These are phyloP conservation scores for Poterioochromonas sp. DNA, from an alignment of 352 stramenopile species.

Conservation along the genomic window DNA sequence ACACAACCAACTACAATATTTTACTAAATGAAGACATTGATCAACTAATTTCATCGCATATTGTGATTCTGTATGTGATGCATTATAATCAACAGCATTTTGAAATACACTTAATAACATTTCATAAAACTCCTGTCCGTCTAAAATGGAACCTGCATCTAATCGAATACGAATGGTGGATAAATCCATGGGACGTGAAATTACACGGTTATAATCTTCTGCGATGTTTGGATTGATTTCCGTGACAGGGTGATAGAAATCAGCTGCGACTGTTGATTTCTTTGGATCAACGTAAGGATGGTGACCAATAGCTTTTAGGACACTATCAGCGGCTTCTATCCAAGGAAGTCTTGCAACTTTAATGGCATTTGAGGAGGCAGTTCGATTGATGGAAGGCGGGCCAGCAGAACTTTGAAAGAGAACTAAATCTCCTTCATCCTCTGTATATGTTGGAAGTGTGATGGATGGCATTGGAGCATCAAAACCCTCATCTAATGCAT, in stretches of 20 bases:
- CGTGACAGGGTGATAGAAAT: neutral
- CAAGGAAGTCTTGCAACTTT: neutral
- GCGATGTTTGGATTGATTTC: neutral
- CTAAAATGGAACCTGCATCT: neutral
- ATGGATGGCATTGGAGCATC: too few species aligned
- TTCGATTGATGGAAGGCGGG: too few species aligned
- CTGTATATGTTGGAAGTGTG: too few species aligned
- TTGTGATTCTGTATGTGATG: neutral
- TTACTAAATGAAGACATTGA: neutral
- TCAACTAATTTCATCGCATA: neutral
- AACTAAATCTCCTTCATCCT: too few species aligned
- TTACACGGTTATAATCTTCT: neutral
- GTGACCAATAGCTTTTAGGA: neutral
- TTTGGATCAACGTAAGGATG: constrained; percentile 3
- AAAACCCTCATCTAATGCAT: too few species aligned
- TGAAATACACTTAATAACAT: neutral
- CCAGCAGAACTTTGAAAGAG: too few species aligned
- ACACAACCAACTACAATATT: neutral
- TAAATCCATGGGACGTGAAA: constrained; percentile 5
- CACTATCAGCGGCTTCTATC: neutral
- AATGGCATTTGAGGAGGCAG: too few species aligned
- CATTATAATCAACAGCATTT: constrained; percentile 7
- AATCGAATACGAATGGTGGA: neutral
- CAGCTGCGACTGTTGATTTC: neutral
- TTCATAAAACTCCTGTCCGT: neutral